These are phyloP conservation scores for Mastigamoeba balamuthi DNA, from an alignment of 78 protist genomes.

Conservation along the genomic window DNA sequence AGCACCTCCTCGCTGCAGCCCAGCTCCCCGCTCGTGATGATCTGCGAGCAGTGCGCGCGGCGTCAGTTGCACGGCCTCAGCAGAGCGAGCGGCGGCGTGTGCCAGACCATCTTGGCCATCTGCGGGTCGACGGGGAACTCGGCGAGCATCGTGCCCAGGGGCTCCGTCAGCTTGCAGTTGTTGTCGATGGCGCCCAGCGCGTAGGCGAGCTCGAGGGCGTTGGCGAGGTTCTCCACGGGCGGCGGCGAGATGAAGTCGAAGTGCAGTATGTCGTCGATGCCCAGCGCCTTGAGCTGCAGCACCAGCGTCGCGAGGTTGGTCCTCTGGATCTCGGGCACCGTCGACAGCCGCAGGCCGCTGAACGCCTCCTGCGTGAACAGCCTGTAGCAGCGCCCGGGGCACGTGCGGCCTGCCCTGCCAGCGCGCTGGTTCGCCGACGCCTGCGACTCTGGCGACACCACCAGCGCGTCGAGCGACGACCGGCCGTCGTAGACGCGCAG, in stretches of 20 bases:
- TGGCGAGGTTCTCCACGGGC: conserved; percentile 10
- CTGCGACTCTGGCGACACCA: conserved; percentile 49
- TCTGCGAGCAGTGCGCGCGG: neutral
- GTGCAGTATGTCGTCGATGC: conserved; percentile 64
- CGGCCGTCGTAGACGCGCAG: conserved; percentile 56
- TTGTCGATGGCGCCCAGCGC: conserved; percentile 74
- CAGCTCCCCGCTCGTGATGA: conserved; percentile 41
- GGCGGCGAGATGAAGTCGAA: conserved; percentile 85
- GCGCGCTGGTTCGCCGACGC: conserved; percentile 83
- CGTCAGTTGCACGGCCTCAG: neutral
- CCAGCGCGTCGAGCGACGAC: conserved; percentile 79
- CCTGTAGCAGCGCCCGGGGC: conserved; percentile 49
- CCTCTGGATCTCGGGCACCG: conserved; percentile 78
- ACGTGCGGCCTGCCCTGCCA: conserved; percentile 91
- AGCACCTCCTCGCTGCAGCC: conserved; percentile 54
- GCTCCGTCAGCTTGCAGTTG: conserved; percentile 33
- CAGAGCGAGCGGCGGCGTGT: neutral
- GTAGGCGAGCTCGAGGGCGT: conserved; percentile 16
- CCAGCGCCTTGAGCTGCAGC: conserved; percentile 71
- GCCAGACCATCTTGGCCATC: conserved; percentile 9
- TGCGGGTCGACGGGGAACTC: conserved; percentile 71
- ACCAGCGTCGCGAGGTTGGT: conserved; percentile 43
- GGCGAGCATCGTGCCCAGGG: conserved; percentile 63
- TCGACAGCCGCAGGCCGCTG: neutral
- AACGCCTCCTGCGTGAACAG: conserved; percentile 34